Percentiles rank a stretch among this genome's conserved stretches.
phyloP scores from a whole-genome alignment of 805 yeast genomes.

The Myxozyma geophila region DNA sequence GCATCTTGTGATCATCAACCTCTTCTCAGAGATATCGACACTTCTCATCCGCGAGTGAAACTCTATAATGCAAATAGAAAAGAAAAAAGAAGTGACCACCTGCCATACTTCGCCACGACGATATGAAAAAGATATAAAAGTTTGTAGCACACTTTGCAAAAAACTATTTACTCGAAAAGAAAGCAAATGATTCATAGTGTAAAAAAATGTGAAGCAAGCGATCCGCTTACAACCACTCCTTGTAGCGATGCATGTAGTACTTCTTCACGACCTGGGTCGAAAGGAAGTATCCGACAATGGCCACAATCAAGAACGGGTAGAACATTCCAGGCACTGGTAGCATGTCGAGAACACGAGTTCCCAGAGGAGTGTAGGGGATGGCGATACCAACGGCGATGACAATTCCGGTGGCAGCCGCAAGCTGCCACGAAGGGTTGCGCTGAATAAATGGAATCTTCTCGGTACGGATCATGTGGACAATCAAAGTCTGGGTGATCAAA shows the following conservation, averaged over 20 bases:
- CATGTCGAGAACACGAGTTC: constrained; percentile 35
- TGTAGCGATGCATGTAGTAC: constrained; percentile 28
- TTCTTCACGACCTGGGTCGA: constrained; percentile 36
- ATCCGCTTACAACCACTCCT: constrained; percentile 33
- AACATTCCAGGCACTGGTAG: constrained; percentile 36
- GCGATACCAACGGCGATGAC: constrained; percentile 31
- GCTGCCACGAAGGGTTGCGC: constrained; percentile 37
- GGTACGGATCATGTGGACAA: constrained; percentile 37
- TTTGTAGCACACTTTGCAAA: too few species aligned
- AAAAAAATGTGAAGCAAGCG: background rate
- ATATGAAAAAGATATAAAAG: too few species aligned
- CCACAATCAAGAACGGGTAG: constrained; percentile 32
- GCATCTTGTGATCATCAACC: too few species aligned
- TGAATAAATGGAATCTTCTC: constrained; percentile 37
- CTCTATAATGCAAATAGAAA: too few species aligned
- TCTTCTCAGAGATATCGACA: too few species aligned
- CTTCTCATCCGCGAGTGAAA: too few species aligned
- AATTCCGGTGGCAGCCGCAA: constrained; percentile 24
- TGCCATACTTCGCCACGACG: too few species aligned
- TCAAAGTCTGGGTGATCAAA: constrained; percentile 35
- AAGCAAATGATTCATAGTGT: background rate
- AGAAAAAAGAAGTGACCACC: too few species aligned
- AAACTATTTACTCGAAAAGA: background rate
- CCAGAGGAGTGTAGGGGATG: constrained; percentile 36
- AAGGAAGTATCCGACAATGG: constrained; percentile 35